Percentiles rank a stretch among this genome's conserved stretches.
Evolutionary conservation across 2,329 filamentous ascomycete genomes (phyloP).

Genomic region (Biscogniauxia marginata): DNA sequence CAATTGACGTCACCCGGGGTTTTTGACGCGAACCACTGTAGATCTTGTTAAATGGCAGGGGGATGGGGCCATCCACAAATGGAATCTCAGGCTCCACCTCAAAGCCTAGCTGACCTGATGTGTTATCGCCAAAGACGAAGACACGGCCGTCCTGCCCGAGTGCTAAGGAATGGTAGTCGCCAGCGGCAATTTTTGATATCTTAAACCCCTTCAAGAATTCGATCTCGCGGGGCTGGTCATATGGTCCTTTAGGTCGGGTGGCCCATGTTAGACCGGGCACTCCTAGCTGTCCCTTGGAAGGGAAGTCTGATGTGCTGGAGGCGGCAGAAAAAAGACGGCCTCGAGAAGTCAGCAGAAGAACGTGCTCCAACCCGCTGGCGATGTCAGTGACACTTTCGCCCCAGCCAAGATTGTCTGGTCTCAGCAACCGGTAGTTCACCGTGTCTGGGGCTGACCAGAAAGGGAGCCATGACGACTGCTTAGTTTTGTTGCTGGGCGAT

Average conservation of each 20-base stretch:
- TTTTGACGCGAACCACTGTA: slow-evolving; percentile 65
- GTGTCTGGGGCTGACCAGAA: slow-evolving; percentile 59
- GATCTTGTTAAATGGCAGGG: slow-evolving; percentile 68
- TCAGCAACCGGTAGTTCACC: slow-evolving; percentile 72
- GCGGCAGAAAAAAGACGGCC: slow-evolving; percentile 90
- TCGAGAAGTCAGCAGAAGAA: slow-evolving; percentile 76
- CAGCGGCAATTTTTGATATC: slow-evolving; percentile 73
- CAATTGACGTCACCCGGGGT: slow-evolving; percentile 71
- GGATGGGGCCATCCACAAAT: slow-evolving; percentile 66
- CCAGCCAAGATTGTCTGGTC: slow-evolving; percentile 61
- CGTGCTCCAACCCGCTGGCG: slow-evolving; percentile 79
- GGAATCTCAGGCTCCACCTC: slow-evolving; percentile 62
- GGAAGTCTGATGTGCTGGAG: slow-evolving; percentile 74
- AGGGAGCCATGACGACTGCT: slow-evolving; percentile 69
- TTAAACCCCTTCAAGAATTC: slow-evolving; percentile 67
- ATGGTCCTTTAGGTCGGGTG: slow-evolving; percentile 72
- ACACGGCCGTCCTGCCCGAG: slow-evolving; percentile 73
- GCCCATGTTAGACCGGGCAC: slow-evolving; percentile 79
- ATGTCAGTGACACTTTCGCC: slow-evolving; percentile 74
- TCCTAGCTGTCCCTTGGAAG: slow-evolving; percentile 81
- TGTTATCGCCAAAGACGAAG: slow-evolving; percentile 90
- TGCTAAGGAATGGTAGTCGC: slow-evolving; percentile 82
- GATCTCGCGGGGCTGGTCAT: slow-evolving; percentile 81
- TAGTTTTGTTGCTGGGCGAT: slow-evolving; percentile 57
- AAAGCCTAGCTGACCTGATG: slow-evolving; percentile 86